Evolutionary conservation across 345 rosid species (phyloP).

Genomic region (Lepidium aucheri): DNA sequence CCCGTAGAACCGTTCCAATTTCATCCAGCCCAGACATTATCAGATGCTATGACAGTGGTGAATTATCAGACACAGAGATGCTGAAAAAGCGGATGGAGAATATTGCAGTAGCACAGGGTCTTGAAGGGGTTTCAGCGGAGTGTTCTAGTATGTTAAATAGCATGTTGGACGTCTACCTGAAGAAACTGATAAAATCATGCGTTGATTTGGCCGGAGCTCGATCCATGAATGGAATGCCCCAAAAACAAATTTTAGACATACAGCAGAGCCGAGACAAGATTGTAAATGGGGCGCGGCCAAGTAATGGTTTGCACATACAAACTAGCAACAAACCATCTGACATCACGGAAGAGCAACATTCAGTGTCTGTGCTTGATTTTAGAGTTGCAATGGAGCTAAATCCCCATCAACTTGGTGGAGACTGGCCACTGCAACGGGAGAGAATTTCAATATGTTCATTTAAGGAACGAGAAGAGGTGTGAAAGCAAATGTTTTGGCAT

Average conservation of each 20-base stretch:
- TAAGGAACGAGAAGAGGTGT: constrained; percentile 39
- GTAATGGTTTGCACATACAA: constrained; percentile 52
- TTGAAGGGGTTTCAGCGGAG: constrained; percentile 76
- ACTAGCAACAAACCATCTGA: constrained; percentile 35
- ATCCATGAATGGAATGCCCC: constrained; percentile 30
- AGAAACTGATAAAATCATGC: constrained; percentile 70
- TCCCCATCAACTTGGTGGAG: constrained; percentile 90
- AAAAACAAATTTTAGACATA: constrained; percentile 38
- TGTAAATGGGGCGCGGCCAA: constrained; percentile 52
- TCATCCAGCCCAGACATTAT: constrained; percentile 30
- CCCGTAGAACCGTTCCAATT: constrained; percentile 43
- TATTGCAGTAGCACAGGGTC: constrained; percentile 65
- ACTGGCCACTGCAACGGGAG: constrained; percentile 87
- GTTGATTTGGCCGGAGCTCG: constrained; percentile 54
- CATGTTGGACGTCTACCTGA: constrained; percentile 71
- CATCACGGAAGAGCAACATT: constrained; percentile 37
- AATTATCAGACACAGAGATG: constrained; percentile 51
- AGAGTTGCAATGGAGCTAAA: constrained; percentile 93
- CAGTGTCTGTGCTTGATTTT: constrained; percentile 79
- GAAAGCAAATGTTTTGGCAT: constrained; percentile 13
- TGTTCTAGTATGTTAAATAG: constrained; percentile 65
- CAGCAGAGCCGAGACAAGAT: constrained; percentile 49
- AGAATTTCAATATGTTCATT: constrained; percentile 53
- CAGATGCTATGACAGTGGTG: constrained; percentile 61
- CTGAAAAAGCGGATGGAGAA: constrained; percentile 77